Evolutionary conservation across 768 basidiomycete species (phyloP).

Genomic region (Kwoniella dendrophila): DNA sequence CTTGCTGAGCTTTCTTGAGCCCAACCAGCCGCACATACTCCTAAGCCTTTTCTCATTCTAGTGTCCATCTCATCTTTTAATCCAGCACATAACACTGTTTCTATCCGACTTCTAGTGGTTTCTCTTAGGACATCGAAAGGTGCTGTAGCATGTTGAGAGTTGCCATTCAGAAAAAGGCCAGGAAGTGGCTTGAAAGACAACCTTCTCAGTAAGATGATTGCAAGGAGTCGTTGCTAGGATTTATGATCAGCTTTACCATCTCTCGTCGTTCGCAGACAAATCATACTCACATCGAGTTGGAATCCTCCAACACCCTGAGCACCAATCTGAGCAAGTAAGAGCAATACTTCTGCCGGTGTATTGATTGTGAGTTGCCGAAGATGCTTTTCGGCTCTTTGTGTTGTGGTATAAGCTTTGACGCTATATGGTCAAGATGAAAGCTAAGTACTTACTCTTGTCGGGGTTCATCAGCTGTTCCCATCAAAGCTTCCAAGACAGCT

Average conservation of each 20-base stretch:
- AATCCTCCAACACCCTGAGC: constrained; percentile 47
- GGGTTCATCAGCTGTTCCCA: constrained; percentile 32
- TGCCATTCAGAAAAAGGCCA: constrained; percentile 40
- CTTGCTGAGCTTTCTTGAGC: constrained; percentile 35
- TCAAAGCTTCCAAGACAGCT: constrained; percentile 38
- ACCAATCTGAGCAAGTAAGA: constrained; percentile 48
- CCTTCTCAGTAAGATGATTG: constrained; percentile 38
- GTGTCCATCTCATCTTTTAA: constrained; percentile 47
- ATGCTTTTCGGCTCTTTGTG: constrained; percentile 39
- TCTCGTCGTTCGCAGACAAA: not conserved
- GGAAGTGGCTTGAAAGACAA: constrained; percentile 40
- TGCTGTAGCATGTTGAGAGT: constrained; percentile 29
- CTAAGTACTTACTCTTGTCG: constrained; percentile 27
- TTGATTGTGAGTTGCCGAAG: constrained; percentile 29
- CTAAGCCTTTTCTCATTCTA: constrained; percentile 46
- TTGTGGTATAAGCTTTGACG: not conserved
- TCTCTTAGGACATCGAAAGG: constrained; percentile 48
- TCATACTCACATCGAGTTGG: constrained; percentile 41
- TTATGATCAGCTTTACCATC: not conserved
- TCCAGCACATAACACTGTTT: constrained; percentile 45
- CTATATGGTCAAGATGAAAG: not conserved
- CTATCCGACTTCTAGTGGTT: constrained; percentile 36
- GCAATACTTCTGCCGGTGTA: constrained; percentile 36
- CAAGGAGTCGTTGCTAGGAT: constrained; percentile 42
- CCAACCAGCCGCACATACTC: constrained; percentile 42